phyloP scores from a whole-genome alignment of 108 stramenopile species.

The Aurantiochytrium sp. region DNA sequence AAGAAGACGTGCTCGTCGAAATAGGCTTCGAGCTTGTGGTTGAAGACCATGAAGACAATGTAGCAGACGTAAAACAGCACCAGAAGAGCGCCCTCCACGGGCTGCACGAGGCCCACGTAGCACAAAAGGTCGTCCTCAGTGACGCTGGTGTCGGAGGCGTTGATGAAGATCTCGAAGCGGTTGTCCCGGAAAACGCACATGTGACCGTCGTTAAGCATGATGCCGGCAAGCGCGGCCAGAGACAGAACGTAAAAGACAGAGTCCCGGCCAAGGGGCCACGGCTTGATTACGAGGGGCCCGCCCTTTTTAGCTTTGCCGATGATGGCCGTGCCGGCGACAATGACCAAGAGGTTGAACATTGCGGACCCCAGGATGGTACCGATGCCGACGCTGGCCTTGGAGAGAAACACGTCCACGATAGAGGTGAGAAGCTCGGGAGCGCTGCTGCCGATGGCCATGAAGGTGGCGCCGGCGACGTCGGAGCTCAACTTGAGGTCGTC shows the following conservation, averaged over 20 bases:
- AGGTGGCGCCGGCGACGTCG: conserved; percentile 45
- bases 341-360: conserved; percentile 80
- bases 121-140: background rate
- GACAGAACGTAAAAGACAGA: conserved; percentile 42
- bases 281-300: conserved; percentile 16
- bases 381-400: conserved; percentile 70
- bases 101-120: background rate
- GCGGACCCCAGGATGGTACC: conserved; percentile 65
- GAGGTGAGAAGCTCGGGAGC: conserved; percentile 50
- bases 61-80: conserved; percentile 27
- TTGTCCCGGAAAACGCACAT: conserved; percentile 8
- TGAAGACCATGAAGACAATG: conserved; percentile 35
- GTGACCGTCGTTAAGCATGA: background rate
- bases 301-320: background rate
- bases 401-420: conserved; percentile 68
- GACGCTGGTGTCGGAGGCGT: background rate
- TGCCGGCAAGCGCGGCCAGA: conserved; percentile 15
- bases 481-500: background rate
- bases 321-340: conserved; percentile 67
- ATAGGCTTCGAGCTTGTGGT: too few relatives aligned
- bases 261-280: conserved; percentile 50
- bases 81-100: conserved; percentile 15
- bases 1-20: background rate
- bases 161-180: background rate
- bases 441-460: conserved; percentile 45